phyloP scores from a whole-genome alignment of 2,329 filamentous ascomycete species.

The Emergomyces orientalis region DNA sequence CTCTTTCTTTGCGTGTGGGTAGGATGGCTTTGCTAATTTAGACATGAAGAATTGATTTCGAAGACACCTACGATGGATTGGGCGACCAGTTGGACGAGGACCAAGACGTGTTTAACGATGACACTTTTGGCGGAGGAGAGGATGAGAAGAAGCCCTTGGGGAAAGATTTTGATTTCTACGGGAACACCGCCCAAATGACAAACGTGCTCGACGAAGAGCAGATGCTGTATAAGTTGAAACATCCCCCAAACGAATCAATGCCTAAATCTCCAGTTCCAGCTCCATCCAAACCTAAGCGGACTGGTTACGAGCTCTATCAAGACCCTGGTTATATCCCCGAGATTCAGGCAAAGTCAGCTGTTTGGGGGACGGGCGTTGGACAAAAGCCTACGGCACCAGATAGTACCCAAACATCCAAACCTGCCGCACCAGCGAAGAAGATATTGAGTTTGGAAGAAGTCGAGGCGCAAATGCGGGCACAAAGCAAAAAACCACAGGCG shows the following conservation, averaged over 20 bases:
- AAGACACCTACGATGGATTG: conserved; percentile 93
- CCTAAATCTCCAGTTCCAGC: conserved; percentile 27
- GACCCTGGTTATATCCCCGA: conserved; percentile 78
- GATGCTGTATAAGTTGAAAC: conserved; percentile 67
- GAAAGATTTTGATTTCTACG: conserved; percentile 96
- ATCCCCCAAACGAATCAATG: conserved; percentile 30
- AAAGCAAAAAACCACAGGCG: conserved; percentile 22
- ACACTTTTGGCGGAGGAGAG: conserved; percentile 64
- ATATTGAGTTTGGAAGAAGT: conserved; percentile 96
- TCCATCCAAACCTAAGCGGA: conserved; percentile 54
- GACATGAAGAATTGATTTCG: conserved; percentile 63
- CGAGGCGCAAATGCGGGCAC: conserved; percentile 71
- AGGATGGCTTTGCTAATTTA: conserved; percentile 7
- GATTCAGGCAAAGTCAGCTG: conserved; percentile 81
- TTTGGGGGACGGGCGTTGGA: conserved; percentile 73
- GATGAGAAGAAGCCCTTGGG: conserved; percentile 52
- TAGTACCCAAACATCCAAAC: conserved; percentile 14
- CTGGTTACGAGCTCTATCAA: conserved; percentile 86
- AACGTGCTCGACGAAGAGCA: conserved; percentile 86
- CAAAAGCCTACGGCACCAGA: conserved; percentile 29
- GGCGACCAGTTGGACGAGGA: conserved; percentile 85
- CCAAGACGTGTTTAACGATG: conserved; percentile 91
- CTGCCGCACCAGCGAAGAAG: conserved; percentile 50
- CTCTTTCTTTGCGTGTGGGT: conserved; percentile 24
- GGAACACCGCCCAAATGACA: conserved; percentile 77